Evolutionary conservation across 1,284 basidiomycete genomes (phyloP).

Genomic region (Puccinia polysora): DNA sequence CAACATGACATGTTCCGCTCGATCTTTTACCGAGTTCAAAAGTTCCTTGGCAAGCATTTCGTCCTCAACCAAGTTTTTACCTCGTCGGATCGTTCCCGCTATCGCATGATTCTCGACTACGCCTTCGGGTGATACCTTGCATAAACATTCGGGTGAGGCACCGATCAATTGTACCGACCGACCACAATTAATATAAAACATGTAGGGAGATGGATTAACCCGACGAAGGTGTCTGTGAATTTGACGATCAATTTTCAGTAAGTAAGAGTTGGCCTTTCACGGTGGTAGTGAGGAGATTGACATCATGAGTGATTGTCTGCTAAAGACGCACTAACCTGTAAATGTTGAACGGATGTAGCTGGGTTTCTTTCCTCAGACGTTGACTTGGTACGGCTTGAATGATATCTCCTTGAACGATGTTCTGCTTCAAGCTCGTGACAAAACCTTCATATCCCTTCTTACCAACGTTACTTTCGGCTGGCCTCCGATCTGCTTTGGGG

Average conservation of each 20-base stretch:
- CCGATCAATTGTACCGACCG: slow-evolving; percentile 75
- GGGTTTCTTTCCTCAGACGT: slow-evolving; percentile 74
- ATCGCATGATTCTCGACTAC: slow-evolving; percentile 98
- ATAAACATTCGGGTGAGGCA: slow-evolving; percentile 94
- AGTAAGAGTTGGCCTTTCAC: not conserved
- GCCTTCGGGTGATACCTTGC: slow-evolving; percentile 78
- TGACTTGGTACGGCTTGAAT: slow-evolving; percentile 99
- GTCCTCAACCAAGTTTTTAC: slow-evolving; percentile 84
- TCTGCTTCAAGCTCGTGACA: slow-evolving; percentile 85
- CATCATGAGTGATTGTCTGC: no score
- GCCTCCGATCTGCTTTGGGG: slow-evolving; percentile 51
- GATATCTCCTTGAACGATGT: slow-evolving; percentile 93
- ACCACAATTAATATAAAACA: slow-evolving; percentile 90
- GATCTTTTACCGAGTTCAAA: slow-evolving; percentile 81
- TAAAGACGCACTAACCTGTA: slow-evolving; percentile 46
- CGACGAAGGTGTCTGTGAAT: slow-evolving; percentile 70
- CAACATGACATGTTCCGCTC: slow-evolving; percentile 98
- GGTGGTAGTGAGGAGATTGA: not conserved
- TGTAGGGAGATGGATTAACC: slow-evolving; percentile 96
- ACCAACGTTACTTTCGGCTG: slow-evolving; percentile 83
- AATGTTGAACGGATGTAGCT: slow-evolving; percentile 93
- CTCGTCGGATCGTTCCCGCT: slow-evolving; percentile 86
- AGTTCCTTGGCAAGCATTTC: slow-evolving; percentile 69
- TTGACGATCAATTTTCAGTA: not conserved
- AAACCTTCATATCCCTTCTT: slow-evolving; percentile 87